phyloP scores from a whole-genome alignment of 202 grass and related monocot species.

The Sporobolus alterniflorus region DNA sequence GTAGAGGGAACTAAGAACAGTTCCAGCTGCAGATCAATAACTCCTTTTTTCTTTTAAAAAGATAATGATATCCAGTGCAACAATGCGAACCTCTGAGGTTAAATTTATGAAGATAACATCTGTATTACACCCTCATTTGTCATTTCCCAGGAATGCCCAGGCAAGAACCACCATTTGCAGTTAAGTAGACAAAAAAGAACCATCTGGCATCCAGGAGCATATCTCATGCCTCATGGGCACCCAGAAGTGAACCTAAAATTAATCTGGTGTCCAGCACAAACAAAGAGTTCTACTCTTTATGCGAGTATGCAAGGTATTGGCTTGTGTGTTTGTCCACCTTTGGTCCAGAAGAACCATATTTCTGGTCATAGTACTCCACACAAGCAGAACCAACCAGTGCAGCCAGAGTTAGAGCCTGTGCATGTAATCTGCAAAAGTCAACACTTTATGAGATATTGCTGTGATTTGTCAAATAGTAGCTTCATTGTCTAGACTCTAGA shows the following conservation, averaged over 20 bases:
- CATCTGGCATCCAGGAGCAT: constrained; percentile 12
- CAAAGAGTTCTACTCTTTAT: constrained; percentile 77
- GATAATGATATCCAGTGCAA: constrained; percentile 10
- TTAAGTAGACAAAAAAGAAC: constrained; percentile 7
- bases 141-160: constrained; percentile 26
- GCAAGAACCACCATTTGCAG: constrained; percentile 23
- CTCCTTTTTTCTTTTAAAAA: not conserved
- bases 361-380: constrained; percentile 88
- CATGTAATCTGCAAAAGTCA: constrained; percentile 76
- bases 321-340: constrained; percentile 76
- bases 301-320: constrained; percentile 68
- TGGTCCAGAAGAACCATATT: constrained; percentile 63
- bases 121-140: constrained; percentile 27
- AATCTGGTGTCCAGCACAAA: constrained; percentile 8
- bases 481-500: not conserved
- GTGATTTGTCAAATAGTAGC: not conserved
- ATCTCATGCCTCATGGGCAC: not conserved
- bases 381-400: constrained; percentile 79
- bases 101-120: constrained; percentile 22
- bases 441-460: constrained; percentile 11
- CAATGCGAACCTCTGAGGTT: constrained; percentile 5
- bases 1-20: not conserved
- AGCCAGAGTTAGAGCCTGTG: constrained; percentile 87
- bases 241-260: constrained; percentile 36
- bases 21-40: not conserved